These are phyloP conservation scores for Neophaeococcomyces aloes DNA, from an alignment of 2,329 filamentous ascomycete genomes.

Conservation along the genomic window DNA sequence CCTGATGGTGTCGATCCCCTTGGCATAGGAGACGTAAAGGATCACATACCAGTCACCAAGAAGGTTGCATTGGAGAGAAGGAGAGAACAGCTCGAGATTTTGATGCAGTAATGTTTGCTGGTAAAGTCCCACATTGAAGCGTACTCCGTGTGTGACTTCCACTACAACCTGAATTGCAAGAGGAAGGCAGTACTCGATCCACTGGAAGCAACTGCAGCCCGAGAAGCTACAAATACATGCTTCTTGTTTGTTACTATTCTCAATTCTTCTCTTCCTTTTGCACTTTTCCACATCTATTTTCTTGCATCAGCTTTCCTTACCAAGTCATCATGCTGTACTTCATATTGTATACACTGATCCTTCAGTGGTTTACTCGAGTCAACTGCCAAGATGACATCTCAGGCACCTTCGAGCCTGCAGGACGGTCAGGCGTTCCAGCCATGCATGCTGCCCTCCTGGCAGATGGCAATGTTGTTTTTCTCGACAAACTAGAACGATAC, in stretches of 20 bases:
- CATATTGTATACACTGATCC: neutral
- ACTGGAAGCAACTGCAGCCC: too few species aligned
- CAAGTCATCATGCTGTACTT: neutral
- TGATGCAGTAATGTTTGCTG: slow-evolving; percentile 14
- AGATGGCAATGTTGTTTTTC: slow-evolving; percentile 50
- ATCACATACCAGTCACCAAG: slow-evolving; percentile 13
- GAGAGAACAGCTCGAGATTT: slow-evolving; percentile 18
- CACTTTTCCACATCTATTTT: too few species aligned
- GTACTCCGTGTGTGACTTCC: too few species aligned
- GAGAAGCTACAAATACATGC: too few species aligned
- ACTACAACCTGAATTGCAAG: too few species aligned
- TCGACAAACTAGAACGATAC: slow-evolving; percentile 55
- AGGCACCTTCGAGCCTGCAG: slow-evolving; percentile 37
- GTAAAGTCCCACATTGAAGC: neutral
- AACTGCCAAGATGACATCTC: slow-evolving; percentile 30
- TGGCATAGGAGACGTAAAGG: slow-evolving; percentile 20
- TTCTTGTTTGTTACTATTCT: too few species aligned
- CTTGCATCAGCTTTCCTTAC: too few species aligned
- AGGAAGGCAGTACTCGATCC: too few species aligned
- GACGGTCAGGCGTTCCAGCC: slow-evolving; percentile 49
- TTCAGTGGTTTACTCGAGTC: slow-evolving; percentile 11
- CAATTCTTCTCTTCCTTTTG: too few species aligned
- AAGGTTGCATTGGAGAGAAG: slow-evolving; percentile 15
- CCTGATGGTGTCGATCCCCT: slow-evolving; percentile 20
- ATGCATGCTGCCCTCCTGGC: slow-evolving; percentile 51